These are phyloP conservation scores for Colletotrichum musicola DNA, from an alignment of 2,329 filamentous ascomycete species.

Conservation along the genomic window DNA sequence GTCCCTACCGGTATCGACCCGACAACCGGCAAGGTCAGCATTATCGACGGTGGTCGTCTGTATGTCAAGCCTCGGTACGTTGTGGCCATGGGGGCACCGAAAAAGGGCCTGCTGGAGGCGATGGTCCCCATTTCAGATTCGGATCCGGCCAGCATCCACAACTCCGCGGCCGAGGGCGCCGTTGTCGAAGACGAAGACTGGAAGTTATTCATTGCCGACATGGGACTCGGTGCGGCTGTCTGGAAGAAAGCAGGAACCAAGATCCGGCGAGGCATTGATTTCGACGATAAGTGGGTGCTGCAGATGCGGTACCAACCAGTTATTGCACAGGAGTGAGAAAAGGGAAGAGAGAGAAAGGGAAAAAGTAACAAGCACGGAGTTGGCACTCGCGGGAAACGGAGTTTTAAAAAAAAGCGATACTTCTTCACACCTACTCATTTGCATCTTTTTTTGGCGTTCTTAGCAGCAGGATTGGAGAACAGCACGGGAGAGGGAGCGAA, in stretches of 20 bases:
- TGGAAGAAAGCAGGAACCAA: constrained; percentile 89
- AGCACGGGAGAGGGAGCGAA: constrained; percentile 11
- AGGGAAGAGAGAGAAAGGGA: neutral
- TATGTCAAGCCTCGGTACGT: constrained; percentile 87
- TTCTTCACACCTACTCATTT: constrained; percentile 9
- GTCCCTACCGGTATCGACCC: constrained; percentile 91
- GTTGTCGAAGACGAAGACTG: constrained; percentile 70
- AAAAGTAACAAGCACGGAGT: constrained; percentile 3
- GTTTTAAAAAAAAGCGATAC: constrained; percentile 25
- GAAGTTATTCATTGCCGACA: constrained; percentile 87
- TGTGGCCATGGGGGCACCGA: constrained; percentile 87
- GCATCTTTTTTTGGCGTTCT: constrained; percentile 7
- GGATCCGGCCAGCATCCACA: constrained; percentile 1
- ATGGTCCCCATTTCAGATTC: constrained; percentile 70
- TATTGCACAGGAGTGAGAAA: constrained; percentile 10
- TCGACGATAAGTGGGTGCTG: constrained; percentile 88
- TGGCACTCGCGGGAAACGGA: constrained; percentile 5
- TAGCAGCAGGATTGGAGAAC: constrained; percentile 2
- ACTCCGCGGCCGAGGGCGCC: constrained; percentile 40
- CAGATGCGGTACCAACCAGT: constrained; percentile 67
- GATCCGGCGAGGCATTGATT: constrained; percentile 86
- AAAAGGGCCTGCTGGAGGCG: constrained; percentile 84
- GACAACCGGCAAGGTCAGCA: constrained; percentile 74
- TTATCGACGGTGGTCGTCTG: constrained; percentile 80
- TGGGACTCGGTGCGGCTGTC: constrained; percentile 84